phyloP scores from a whole-genome alignment of 352 stramenopile genomes.

The Globisporangium okanoganense region DNA sequence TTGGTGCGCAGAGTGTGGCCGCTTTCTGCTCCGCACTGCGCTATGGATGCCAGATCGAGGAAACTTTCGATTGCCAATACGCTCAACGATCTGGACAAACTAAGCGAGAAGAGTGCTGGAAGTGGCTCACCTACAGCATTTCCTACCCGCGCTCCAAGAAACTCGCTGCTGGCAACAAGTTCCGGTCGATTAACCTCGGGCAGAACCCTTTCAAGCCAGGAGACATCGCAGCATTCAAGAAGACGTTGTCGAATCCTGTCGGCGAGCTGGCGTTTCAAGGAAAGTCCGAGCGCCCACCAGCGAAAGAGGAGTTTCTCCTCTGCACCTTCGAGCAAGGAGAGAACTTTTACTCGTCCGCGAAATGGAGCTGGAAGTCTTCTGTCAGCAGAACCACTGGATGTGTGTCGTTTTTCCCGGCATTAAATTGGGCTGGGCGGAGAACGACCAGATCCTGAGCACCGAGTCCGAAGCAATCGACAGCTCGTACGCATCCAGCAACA shows the following conservation, averaged over 20 bases:
- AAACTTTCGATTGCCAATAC: background rate
- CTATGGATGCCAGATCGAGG: background rate
- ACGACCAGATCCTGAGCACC: background rate
- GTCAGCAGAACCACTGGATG: background rate
- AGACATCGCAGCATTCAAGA: background rate
- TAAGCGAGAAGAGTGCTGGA: background rate
- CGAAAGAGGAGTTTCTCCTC: background rate
- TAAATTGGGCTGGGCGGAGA: background rate
- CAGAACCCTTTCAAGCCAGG: background rate
- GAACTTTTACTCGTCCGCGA: background rate
- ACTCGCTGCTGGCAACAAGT: background rate
- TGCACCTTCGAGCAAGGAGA: background rate
- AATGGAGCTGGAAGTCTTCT: background rate
- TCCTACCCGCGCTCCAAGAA: background rate
- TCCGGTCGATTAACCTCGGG: background rate
- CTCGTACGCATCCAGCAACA: background rate
- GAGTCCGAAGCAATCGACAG: background rate
- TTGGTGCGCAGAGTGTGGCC: background rate
- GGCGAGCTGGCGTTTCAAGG: background rate
- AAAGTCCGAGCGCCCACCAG: background rate
- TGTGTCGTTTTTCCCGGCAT: background rate
- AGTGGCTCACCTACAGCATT: background rate
- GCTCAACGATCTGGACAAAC: background rate
- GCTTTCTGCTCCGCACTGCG: background rate
- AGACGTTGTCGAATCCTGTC: background rate